Percentiles rank a stretch among this genome's conserved stretches.
Conservation (phyloP, 2,329 filamentous ascomycete species). For the Pseudogymnoascus sp. region DNA sequence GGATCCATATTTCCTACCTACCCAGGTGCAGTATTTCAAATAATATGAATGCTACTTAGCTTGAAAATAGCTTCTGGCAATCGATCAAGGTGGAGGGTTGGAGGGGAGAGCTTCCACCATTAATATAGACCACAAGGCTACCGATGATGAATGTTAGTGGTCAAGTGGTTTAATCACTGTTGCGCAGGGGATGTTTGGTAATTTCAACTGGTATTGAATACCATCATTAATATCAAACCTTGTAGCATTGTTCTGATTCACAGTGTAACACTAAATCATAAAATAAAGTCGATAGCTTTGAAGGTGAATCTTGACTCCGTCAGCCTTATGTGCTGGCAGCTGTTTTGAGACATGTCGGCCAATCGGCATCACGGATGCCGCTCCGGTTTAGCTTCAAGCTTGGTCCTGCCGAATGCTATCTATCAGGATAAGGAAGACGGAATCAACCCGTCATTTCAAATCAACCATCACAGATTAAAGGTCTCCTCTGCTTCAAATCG, state of each 20-base stretch:
- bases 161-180: not conserved
- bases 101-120: not conserved
- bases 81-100: not conserved
- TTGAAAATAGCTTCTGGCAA: not conserved
- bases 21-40: not conserved
- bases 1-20: not conserved
- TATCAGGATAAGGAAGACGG: slow-evolving; percentile 2
- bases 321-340: not conserved
- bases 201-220: not conserved
- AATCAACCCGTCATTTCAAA: slow-evolving; percentile 6
- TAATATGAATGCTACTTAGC: not conserved
- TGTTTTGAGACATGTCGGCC: not conserved
- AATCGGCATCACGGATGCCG: not conserved
- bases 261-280: not conserved
- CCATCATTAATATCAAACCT: not conserved
- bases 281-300: not conserved
- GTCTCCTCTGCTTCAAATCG: not conserved
- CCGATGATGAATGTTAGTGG: not conserved
- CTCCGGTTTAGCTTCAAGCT: not conserved
- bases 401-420: not conserved
- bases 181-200: not conserved
- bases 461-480: not conserved
- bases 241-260: not conserved
- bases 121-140: not conserved
- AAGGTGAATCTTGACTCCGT: not conserved